These are phyloP conservation scores for Pueraria montana DNA, from an alignment of 306 rosid species.

Conservation along the genomic window DNA sequence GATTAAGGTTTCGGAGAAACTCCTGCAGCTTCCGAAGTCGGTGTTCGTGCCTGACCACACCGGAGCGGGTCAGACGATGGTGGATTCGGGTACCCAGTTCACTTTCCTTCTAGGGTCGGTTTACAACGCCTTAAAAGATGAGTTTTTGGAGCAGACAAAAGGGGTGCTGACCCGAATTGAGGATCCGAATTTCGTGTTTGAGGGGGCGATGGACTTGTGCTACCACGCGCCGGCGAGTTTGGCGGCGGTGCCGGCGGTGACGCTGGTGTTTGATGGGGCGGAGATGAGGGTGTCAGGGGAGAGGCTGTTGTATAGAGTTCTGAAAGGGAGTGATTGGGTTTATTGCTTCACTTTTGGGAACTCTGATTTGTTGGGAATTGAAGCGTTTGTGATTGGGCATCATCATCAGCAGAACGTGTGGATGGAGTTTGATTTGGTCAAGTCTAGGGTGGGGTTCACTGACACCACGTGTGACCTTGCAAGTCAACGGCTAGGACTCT, in stretches of 20 bases:
- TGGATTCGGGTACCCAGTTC: constrained; percentile 92
- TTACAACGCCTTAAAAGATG: constrained; percentile 70
- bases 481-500: constrained; percentile 48
- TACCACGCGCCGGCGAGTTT: constrained; percentile 48
- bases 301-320: constrained; percentile 66
- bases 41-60: constrained; percentile 77
- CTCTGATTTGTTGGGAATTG: constrained; percentile 73
- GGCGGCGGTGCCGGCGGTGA: constrained; percentile 62
- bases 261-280: constrained; percentile 72
- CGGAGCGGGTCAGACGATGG: constrained; percentile 93
- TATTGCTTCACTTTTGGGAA: constrained; percentile 87
- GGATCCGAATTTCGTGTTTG: constrained; percentile 73
- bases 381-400: constrained; percentile 83
- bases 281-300: constrained; percentile 75
- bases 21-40: constrained; percentile 64
- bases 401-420: constrained; percentile 90
- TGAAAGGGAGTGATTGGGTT: constrained; percentile 62
- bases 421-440: constrained; percentile 85
- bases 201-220: constrained; percentile 89
- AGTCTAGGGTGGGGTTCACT: constrained; percentile 79
- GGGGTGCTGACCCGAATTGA: constrained; percentile 43
- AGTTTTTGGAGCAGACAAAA: constrained; percentile 65
- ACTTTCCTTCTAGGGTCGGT: constrained; percentile 83
- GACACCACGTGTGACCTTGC: constrained; percentile 69
- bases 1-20: constrained; percentile 62